Base-by-base conservation (phyloP, 345 rosid species). In the Eucalyptus erythrocorys region DNA sequence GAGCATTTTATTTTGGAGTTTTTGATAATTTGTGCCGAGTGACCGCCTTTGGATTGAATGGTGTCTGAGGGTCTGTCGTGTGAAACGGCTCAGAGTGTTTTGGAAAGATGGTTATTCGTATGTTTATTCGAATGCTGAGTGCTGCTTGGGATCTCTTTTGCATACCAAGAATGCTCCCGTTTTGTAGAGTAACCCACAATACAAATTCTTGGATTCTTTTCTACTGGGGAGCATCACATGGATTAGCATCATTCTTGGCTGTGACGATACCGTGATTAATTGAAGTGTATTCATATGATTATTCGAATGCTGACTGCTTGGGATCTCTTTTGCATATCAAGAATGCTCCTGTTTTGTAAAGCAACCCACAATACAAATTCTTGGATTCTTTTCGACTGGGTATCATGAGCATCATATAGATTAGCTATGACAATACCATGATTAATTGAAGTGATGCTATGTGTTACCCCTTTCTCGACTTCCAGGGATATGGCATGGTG, bases 401-500 rank as follows among this genome's bases (percentile, higher is more conserved):
- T 68, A 21, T 34, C 19, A 5, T 68, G 37, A 34, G 43, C 43
- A 34, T 68, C 24, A 1, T 17, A 19, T 16, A 3, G 80, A 68
- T 68, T 68, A 16, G 43, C 32, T 59, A 59, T 59, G 68, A 27
- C 32, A 32, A 27, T 59, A 27, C 68, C 68, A 11, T n/a, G 68
- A 12, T 61, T 61, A 5, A 76, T 76, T 40, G 47, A 40, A 40
- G 82, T 40, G 27, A 10, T 21, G 47, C 27, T 76, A 19, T 21
- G 27, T 37, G 47, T 37, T 88, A 26, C n/a, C 24, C 81, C 19
- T 48, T 47, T 45, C 40, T 16, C 14, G 7, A 22, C 16, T 90
- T 91, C 84, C 95, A 96, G 98, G 94, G 93, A 43, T 94, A 93
- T 92, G 94, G 88, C 85, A 50, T 94, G 47, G 86, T 86, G 84